These are phyloP conservation scores for Nyssa sinensis DNA, from an alignment of 148 eudicot genomes.

Conservation along the genomic window DNA sequence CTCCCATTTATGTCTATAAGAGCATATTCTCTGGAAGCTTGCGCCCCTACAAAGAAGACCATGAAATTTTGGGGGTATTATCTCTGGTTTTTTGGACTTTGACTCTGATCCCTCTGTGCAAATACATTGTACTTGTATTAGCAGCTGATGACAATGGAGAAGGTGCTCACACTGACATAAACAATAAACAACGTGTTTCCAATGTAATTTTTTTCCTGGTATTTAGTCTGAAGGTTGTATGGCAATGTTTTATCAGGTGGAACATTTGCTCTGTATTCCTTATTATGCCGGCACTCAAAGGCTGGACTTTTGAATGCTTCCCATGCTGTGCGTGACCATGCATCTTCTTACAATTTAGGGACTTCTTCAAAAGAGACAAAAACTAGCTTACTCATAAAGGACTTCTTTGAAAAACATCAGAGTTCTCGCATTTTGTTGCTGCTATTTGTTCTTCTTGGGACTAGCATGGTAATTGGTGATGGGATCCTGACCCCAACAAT, in stretches of 20 bases:
- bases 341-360: slow-evolving; percentile 11
- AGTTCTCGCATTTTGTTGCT: slow-evolving; percentile 38
- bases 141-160: slow-evolving; percentile 56
- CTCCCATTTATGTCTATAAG: slow-evolving; percentile 45
- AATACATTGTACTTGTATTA: slow-evolving; percentile 40
- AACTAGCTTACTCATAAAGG: slow-evolving; percentile 31
- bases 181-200: neutral
- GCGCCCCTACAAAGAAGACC: slow-evolving; percentile 29
- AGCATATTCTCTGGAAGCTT: slow-evolving; percentile 42
- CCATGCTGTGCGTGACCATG: slow-evolving; percentile 17
- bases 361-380: slow-evolving; percentile 22
- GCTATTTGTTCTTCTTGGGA: slow-evolving; percentile 44
- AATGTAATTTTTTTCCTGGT: neutral
- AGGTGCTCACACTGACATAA: slow-evolving; percentile 22
- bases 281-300: slow-evolving; percentile 38
- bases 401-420: slow-evolving; percentile 31
- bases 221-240: no score
- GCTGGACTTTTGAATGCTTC: slow-evolving; percentile 30
- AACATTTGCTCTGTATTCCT: slow-evolving; percentile 51
- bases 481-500: slow-evolving; percentile 56
- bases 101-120: slow-evolving; percentile 46
- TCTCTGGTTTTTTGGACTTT: slow-evolving; percentile 53
- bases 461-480: slow-evolving; percentile 56
- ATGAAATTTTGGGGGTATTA: slow-evolving; percentile 50
- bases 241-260: slow-evolving; percentile 32